A percentile compares a stretch with the other conserved stretches of the same genome.
These are phyloP conservation scores for Luffa aegyptiaca DNA, from an alignment of 306 rosid species.

Conservation along the genomic window DNA sequence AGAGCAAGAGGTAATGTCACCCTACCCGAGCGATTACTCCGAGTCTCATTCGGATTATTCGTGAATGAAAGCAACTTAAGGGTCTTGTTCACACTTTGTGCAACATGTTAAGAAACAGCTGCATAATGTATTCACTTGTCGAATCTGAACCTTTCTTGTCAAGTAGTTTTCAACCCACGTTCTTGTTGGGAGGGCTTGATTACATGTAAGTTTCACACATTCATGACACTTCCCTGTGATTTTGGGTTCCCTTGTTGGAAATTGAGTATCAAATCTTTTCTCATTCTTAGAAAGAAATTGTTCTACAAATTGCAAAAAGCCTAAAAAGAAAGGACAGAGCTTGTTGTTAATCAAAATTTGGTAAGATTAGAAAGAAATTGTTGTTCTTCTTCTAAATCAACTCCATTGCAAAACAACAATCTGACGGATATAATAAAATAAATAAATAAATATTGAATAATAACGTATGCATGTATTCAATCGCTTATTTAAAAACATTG, in stretches of 20 bases:
- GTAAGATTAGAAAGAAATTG: too few species aligned
- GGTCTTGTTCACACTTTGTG: background rate
- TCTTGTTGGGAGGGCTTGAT: background rate
- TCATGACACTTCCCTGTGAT: background rate
- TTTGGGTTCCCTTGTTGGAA: background rate
- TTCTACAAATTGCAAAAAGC: background rate
- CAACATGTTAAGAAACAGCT: background rate
- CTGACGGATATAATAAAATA: too few species aligned
- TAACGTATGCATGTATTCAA: background rate
- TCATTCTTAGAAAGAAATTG: background rate
- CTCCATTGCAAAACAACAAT: too few species aligned
- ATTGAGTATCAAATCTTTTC: background rate
- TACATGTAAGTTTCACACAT: background rate
- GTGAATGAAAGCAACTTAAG: background rate
- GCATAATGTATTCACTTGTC: background rate
- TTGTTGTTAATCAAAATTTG: too few species aligned
- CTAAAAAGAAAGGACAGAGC: too few species aligned
- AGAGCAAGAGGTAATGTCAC: conserved; percentile 83
- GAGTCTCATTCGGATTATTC: conserved; percentile 80
- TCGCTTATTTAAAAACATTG: background rate
- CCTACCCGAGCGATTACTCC: conserved; percentile 67
- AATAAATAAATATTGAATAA: too few species aligned
- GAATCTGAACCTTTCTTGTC: background rate
- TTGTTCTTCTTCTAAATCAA: too few species aligned
- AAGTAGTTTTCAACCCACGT: background rate